These are phyloP conservation scores for Blastocystis sp. DNA, from an alignment of 352 stramenopile genomes.

Conservation along the genomic window DNA sequence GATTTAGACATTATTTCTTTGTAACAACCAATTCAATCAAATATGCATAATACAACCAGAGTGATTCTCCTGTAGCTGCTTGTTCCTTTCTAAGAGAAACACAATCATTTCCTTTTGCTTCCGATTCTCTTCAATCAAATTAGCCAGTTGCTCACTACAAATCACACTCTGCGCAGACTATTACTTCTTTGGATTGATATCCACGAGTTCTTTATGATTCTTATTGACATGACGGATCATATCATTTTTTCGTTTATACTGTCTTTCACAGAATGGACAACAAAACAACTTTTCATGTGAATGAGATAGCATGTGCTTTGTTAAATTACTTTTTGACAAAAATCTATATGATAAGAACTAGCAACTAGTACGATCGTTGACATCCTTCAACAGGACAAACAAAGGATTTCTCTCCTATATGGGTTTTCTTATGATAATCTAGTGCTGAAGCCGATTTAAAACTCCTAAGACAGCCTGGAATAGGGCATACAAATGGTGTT, in stretches of 20 bases:
- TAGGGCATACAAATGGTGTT: neutral
- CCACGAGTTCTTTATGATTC: neutral
- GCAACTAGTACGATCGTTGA: neutral
- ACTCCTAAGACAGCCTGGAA: neutral
- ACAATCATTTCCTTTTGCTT: slow-evolving; percentile 46
- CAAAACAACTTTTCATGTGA: neutral
- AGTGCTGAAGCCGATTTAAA: slow-evolving; percentile 51
- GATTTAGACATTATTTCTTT: neutral
- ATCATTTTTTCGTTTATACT: slow-evolving; percentile 46
- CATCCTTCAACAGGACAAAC: slow-evolving; percentile 25
- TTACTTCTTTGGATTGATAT: neutral
- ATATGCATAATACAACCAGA: neutral
- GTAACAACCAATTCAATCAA: neutral
- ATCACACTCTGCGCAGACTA: neutral
- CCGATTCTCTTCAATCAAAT: slow-evolving; percentile 30
- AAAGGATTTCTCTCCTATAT: neutral
- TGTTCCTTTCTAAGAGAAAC: slow-evolving; percentile 41
- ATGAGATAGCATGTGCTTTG: slow-evolving; percentile 51
- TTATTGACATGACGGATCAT: slow-evolving; percentile 30
- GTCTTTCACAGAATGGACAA: slow-evolving; percentile 35
- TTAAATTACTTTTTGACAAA: slow-evolving; percentile 4
- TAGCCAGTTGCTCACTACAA: neutral
- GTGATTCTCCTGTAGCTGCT: slow-evolving; percentile 7
- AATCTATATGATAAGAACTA: slow-evolving; percentile 2
- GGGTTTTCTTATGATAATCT: slow-evolving; percentile 48